A percentile compares a stretch with the other conserved stretches of the same genome.
Evolutionary conservation across 169 alveolate species (phyloP).

Genomic region (Perkinsus chesapeaki): DNA sequence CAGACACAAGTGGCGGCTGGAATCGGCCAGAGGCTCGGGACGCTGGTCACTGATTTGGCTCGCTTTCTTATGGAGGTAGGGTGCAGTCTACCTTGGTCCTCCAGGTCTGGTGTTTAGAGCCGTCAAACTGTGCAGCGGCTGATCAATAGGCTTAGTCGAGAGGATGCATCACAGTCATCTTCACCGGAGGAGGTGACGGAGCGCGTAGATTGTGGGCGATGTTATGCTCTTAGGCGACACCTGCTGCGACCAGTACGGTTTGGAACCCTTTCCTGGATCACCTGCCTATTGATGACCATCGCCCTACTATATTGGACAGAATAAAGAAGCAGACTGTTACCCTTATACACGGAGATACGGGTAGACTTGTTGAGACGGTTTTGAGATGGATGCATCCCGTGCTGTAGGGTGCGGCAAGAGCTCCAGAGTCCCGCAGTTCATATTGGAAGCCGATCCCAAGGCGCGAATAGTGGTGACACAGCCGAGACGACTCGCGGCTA

Average conservation of each 20-base stretch:
- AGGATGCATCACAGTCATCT: neutral
- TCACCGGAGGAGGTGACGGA: neutral
- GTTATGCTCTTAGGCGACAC: neutral
- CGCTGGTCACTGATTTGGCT: neutral
- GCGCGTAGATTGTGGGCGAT: neutral
- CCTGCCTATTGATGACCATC: constrained; percentile 31
- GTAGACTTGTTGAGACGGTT: neutral
- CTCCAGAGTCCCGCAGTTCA: constrained; percentile 33
- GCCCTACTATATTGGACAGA: constrained; percentile 19
- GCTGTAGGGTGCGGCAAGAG: constrained; percentile 34
- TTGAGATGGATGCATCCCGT: neutral
- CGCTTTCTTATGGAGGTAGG: neutral
- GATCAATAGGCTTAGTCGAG: neutral
- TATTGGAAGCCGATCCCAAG: constrained; percentile 20
- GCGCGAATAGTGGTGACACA: constrained; percentile 29
- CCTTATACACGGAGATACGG: constrained; percentile 31
- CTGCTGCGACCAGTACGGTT: neutral
- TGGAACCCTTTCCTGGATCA: constrained; percentile 10
- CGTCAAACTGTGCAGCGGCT: neutral
- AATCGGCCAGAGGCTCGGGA: neutral
- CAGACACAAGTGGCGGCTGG: neutral
- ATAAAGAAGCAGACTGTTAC: constrained; percentile 23
- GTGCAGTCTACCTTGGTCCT: neutral
- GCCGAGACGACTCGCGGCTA: constrained; percentile 41
- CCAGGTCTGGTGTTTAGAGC: neutral